Percentiles rank a stretch among this genome's conserved stretches.
These are phyloP conservation scores for Apophysomyces ossiformis DNA, from an alignment of 371 early-diverging fungal genomes.

Conservation along the genomic window DNA sequence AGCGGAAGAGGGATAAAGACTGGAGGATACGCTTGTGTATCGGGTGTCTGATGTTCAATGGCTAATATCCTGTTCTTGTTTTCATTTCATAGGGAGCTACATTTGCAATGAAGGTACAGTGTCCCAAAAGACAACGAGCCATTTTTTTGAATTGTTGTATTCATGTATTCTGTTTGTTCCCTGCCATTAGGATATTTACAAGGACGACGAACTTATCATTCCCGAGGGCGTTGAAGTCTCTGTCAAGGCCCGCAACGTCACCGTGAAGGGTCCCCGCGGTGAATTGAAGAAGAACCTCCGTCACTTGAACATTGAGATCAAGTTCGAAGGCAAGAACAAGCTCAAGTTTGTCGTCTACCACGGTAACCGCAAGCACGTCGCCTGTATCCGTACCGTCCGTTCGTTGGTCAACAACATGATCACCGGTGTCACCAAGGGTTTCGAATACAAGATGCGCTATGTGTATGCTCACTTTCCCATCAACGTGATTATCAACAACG, in stretches of 20 bases:
- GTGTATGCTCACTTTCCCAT: constrained; percentile 99
- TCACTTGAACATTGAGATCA: constrained; percentile 93
- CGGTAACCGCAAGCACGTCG: constrained; percentile 97
- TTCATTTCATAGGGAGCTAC: background rate
- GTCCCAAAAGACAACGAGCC: background rate
- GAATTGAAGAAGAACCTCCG: constrained; percentile 88
- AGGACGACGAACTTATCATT: constrained; percentile 79
- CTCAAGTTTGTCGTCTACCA: constrained; percentile 95
- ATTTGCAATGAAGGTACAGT: constrained; percentile 4
- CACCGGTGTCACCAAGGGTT: constrained; percentile 99
- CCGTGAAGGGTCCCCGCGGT: constrained; percentile 89
- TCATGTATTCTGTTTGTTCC: constrained; percentile 43
- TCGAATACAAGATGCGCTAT: constrained; percentile 99
- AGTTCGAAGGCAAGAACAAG: constrained; percentile 65
- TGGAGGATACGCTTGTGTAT: too few relatives aligned
- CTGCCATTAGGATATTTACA: constrained; percentile 70
- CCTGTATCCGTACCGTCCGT: constrained; percentile 97
- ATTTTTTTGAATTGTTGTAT: background rate
- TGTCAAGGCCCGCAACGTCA: constrained; percentile 78
- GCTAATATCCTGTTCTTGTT: background rate
- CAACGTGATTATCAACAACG: constrained; percentile 91
- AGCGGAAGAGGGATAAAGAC: too few relatives aligned
- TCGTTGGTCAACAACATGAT: constrained; percentile 98
- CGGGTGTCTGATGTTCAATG: background rate
- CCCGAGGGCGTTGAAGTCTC: constrained; percentile 75